These are phyloP conservation scores for Talaromyces sp. DNA, from an alignment of 2,329 filamentous ascomycete genomes.

Conservation along the genomic window DNA sequence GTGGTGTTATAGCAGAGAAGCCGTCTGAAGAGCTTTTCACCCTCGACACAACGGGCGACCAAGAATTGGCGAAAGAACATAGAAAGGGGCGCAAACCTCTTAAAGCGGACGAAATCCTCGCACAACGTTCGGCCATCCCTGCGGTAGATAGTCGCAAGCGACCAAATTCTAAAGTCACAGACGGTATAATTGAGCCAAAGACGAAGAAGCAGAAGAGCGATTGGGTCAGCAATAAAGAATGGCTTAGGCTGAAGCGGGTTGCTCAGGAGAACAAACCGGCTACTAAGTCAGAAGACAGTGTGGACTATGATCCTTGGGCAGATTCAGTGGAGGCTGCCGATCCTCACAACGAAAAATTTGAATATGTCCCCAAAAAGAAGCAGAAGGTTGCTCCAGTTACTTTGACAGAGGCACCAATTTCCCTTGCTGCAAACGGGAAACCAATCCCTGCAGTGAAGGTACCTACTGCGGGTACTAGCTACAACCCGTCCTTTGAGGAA, in stretches of 20 bases:
- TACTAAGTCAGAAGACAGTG: conserved; percentile 53
- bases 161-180: conserved; percentile 60
- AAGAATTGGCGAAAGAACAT: conserved; percentile 58
- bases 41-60: conserved; percentile 69
- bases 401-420: conserved; percentile 69
- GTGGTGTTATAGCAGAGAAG: conserved; percentile 81
- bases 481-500: conserved; percentile 84
- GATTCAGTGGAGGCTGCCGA: conserved; percentile 40
- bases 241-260: conserved; percentile 69
- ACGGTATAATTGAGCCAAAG: conserved; percentile 62
- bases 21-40: conserved; percentile 77
- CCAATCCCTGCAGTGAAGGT: conserved; percentile 69
- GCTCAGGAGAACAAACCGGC: conserved; percentile 59
- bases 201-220: conserved; percentile 71
- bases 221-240: conserved; percentile 80
- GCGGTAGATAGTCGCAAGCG: conserved; percentile 76
- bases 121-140: conserved; percentile 73
- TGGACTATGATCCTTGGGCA: conserved; percentile 73
- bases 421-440: conserved; percentile 78
- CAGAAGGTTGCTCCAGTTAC: conserved; percentile 68
- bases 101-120: conserved; percentile 88
- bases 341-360: conserved; percentile 50
- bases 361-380: conserved; percentile 63
- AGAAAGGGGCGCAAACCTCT: conserved; percentile 69
- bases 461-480: conserved; percentile 78